Evolutionary conservation across 2,329 filamentous ascomycete genomes (phyloP).

Genomic region (Ophiosphaerella narmari): DNA sequence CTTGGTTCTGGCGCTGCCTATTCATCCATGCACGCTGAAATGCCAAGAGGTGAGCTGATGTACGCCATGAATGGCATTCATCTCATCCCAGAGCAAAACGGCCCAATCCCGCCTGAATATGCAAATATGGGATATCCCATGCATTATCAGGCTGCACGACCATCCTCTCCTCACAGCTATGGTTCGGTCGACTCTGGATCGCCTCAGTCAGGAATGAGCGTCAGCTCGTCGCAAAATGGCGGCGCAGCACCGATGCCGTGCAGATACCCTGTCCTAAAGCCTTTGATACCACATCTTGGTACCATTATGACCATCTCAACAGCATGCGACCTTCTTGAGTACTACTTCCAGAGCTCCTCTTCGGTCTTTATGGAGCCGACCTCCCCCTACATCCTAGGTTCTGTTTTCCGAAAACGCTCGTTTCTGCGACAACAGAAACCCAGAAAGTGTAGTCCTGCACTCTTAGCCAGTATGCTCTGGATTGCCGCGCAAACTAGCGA

Average conservation of each 20-base stretch:
- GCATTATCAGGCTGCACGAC: conserved; percentile 36
- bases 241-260: conserved; percentile 22
- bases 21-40: conserved; percentile 36
- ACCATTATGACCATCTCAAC: conserved; percentile 78
- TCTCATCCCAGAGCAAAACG: conserved; percentile 32
- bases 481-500: conserved; percentile 91
- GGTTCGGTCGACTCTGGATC: conserved; percentile 43
- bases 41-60: conserved; percentile 42
- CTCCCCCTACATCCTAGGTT: conserved; percentile 86
- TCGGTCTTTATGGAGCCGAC: conserved; percentile 85
- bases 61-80: conserved; percentile 46
- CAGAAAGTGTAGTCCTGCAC: conserved; percentile 78
- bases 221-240: conserved; percentile 40
- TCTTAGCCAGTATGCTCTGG: conserved; percentile 95
- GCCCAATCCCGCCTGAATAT: conserved; percentile 36
- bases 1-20: conserved; percentile 37
- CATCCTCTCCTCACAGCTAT: conserved; percentile 42
- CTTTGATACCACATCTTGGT: conserved; percentile 78
- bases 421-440: conserved; percentile 84
- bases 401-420: conserved; percentile 85
- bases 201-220: conserved; percentile 41
- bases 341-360: conserved; percentile 89
- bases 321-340: conserved; percentile 86
- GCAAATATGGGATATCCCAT: conserved; percentile 39
- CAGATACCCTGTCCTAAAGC: conserved; percentile 83